These are phyloP conservation scores for Solanum sejunctum DNA, from an alignment of 257 asterid species.

Conservation along the genomic window DNA sequence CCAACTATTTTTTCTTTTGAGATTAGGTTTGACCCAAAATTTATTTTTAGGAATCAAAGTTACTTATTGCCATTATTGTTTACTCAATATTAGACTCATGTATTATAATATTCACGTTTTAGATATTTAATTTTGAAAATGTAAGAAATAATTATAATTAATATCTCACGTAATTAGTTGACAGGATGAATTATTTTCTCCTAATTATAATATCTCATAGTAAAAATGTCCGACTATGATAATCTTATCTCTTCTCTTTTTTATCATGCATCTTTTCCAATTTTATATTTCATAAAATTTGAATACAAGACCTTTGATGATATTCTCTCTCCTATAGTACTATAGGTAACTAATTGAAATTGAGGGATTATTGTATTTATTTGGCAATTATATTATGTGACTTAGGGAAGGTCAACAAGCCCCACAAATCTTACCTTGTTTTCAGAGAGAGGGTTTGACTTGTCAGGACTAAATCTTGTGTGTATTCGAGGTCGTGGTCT, in stretches of 20 bases:
- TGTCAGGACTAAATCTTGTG: not conserved
- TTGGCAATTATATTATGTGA: not conserved
- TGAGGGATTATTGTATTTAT: not conserved
- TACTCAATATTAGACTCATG: not conserved
- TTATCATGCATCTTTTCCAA: not conserved
- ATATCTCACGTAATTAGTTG: not conserved
- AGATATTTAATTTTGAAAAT: not conserved
- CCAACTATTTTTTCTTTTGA: not conserved
- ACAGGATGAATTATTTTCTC: not conserved
- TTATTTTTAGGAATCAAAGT: not conserved
- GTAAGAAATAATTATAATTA: not conserved
- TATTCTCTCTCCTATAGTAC: not conserved
- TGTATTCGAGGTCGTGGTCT: not conserved
- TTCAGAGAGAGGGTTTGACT: not conserved
- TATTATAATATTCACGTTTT: not conserved
- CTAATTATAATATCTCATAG: not conserved
- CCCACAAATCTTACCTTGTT: not conserved
- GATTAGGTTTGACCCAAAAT: not conserved
- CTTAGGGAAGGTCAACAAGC: not conserved
- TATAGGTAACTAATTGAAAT: not conserved
- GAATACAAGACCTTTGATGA: not conserved
- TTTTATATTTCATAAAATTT: not conserved
- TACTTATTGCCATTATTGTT: not conserved
- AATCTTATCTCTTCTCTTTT: not conserved
- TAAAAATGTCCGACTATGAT: not conserved